Percentiles rank a stretch among this genome's conserved stretches.
Conservation (phyloP, 768 basidiomycete genomes). For the Amylocystis lapponica region DNA sequence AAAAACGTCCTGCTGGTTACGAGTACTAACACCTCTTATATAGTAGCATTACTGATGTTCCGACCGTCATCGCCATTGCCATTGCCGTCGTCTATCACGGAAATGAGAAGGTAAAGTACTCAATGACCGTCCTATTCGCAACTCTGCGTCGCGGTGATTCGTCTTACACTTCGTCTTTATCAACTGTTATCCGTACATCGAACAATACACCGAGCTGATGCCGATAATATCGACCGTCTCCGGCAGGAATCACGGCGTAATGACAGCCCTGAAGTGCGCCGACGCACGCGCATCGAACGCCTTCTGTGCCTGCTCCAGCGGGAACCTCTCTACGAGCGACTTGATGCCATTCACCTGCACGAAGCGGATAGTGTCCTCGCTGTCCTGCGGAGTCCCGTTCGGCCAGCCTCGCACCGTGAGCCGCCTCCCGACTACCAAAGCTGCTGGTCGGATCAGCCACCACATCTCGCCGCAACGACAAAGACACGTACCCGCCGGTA, state of each 20-base stretch:
- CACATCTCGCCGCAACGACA: not conserved
- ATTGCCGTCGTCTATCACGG: too few relatives aligned
- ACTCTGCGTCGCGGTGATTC: too few relatives aligned
- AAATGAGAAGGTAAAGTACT: too few relatives aligned
- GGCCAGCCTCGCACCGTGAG: conserved; percentile 18
- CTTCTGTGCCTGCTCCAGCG: conserved; percentile 17
- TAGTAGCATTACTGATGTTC: too few relatives aligned
- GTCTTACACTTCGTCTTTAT: too few relatives aligned
- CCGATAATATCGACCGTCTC: too few relatives aligned
- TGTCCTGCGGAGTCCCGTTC: conserved; percentile 14
- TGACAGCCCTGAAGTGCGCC: conserved; percentile 17
- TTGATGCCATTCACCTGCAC: conserved; percentile 12
- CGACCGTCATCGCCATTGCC: too few relatives aligned
- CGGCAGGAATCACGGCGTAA: conserved; percentile 18
- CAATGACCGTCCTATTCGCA: too few relatives aligned
- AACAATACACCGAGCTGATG: too few relatives aligned
- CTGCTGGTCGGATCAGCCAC: conserved; percentile 13
- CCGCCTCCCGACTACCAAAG: conserved; percentile 13
- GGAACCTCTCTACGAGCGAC: conserved; percentile 17
- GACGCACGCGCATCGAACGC: conserved; percentile 15
- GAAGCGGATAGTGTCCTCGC: conserved; percentile 15
- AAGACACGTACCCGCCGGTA: conserved; percentile 14
- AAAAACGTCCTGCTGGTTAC: too few relatives aligned
- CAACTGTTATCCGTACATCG: too few relatives aligned
- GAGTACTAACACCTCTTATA: too few relatives aligned